Percentiles rank a stretch among this genome's conserved stretches.
Evolutionary conservation across 140 eudicot genomes (phyloP).

Genomic region (Senecio squalidus): DNA sequence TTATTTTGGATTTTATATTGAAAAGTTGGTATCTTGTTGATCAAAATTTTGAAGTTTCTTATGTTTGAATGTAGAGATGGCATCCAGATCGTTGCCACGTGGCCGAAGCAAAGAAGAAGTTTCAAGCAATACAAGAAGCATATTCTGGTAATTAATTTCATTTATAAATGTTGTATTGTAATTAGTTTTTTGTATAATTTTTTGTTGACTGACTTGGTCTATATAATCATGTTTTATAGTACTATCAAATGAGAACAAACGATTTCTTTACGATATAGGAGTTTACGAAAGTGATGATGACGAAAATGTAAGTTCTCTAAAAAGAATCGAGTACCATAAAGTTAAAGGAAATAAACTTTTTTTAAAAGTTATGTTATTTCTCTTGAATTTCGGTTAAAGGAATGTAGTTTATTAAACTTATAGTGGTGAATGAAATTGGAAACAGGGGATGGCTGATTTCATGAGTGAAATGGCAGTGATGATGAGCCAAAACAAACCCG

Average conservation of each 20-base stretch:
- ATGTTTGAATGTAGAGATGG: too few species aligned
- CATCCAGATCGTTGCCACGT: slow-evolving; percentile 90
- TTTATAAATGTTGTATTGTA: neutral
- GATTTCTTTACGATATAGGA: slow-evolving; percentile 84
- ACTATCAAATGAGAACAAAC: slow-evolving; percentile 70
- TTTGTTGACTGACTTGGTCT: neutral
- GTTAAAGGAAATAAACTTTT: neutral
- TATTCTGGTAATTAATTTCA: slow-evolving; percentile 58
- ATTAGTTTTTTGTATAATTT: neutral
- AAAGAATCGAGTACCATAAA: neutral
- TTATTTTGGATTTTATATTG: neutral
- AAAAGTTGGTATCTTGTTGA: neutral
- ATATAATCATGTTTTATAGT: slow-evolving; percentile 34
- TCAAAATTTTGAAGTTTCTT: too few species aligned
- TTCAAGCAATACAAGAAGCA: slow-evolving; percentile 82
- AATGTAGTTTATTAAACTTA: neutral
- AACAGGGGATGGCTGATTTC: slow-evolving; percentile 92
- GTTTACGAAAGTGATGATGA: slow-evolving; percentile 69
- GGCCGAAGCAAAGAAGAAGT: slow-evolving; percentile 78
- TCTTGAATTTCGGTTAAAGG: neutral
- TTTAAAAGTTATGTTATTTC: neutral
- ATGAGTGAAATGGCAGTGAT: slow-evolving; percentile 77
- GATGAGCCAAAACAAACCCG: slow-evolving; percentile 70
- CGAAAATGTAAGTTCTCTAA: slow-evolving; percentile 47
- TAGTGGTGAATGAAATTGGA: slow-evolving; percentile 2